A percentile compares a stretch with the other conserved stretches of the same genome.
Conservation (phyloP, 495 filamentous ascomycete genomes). For the Astrothelium subdiscretum region DNA sequence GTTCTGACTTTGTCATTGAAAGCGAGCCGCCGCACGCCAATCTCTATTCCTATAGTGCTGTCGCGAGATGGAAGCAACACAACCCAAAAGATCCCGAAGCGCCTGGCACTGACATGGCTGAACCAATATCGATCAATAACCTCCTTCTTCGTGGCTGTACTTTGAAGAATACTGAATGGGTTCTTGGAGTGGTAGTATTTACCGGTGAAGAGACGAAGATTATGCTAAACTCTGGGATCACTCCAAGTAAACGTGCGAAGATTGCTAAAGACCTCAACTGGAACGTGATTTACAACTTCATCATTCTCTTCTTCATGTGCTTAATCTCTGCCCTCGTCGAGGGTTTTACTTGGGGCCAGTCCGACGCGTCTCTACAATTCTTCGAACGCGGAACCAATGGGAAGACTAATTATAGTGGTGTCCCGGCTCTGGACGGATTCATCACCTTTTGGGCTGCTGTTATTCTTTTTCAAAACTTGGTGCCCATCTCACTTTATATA, state of each 20-base stretch:
- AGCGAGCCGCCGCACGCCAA: constrained; percentile 89
- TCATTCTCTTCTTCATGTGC: constrained; percentile 83
- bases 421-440: constrained; percentile 69
- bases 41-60: constrained; percentile 84
- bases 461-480: constrained; percentile 95
- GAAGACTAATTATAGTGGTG: constrained; percentile 47
- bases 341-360: constrained; percentile 67
- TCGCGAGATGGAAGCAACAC: constrained; percentile 73
- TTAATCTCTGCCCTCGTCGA: constrained; percentile 74
- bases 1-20: constrained; percentile 74
- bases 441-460: constrained; percentile 93
- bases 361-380: constrained; percentile 59
- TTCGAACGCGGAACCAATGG: constrained; percentile 68
- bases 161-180: constrained; percentile 92
- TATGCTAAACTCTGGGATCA: constrained; percentile 97
- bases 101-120: constrained; percentile 64
- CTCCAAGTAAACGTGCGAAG: constrained; percentile 86
- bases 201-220: constrained; percentile 98
- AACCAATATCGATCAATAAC: constrained; percentile 91
- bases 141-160: constrained; percentile 85
- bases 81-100: constrained; percentile 48
- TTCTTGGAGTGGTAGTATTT: constrained; percentile 89
- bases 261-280: constrained; percentile 90
- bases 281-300: constrained; percentile 96
- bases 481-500: constrained; percentile 96